Conservation (phyloP, 2,329 filamentous ascomycete genomes). For the Rutstroemia sp. region DNA sequence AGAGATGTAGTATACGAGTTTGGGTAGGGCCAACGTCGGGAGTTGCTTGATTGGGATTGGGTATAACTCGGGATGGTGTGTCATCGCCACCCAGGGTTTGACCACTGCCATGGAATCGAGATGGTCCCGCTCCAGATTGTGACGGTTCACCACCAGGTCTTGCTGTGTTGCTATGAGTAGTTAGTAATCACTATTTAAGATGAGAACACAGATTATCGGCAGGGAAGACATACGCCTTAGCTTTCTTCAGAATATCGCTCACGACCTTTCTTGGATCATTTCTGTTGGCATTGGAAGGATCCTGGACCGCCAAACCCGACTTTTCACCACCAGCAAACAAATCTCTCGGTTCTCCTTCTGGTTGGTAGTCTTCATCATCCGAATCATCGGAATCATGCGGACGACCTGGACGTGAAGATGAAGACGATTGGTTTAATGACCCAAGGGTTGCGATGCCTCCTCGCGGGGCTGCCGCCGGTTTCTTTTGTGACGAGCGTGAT, state of each 20-base stretch:
- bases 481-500: not conserved
- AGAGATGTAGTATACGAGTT: constrained; percentile 67
- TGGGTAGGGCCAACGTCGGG: constrained; percentile 35
- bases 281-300: constrained; percentile 36
- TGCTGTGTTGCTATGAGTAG: constrained; percentile 48
- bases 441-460: constrained; percentile 53
- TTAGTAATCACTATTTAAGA: not conserved
- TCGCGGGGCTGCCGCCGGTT: constrained; percentile 14
- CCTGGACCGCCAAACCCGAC: constrained; percentile 63
- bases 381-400: constrained; percentile 49
- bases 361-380: constrained; percentile 46
- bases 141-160: constrained; percentile 47
- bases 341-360: constrained; percentile 55
- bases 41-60: constrained; percentile 45
- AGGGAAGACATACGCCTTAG: constrained; percentile 42
- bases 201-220: not conserved
- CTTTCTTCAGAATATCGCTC: constrained; percentile 57
- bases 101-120: constrained; percentile 61
- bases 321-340: constrained; percentile 82
- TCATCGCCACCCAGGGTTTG: constrained; percentile 75
- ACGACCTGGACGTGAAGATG: constrained; percentile 24
- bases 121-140: constrained; percentile 39
- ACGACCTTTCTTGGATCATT: constrained; percentile 49
- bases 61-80: constrained; percentile 59
- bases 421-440: constrained; percentile 31